These are phyloP conservation scores for Aspergillus kassunensis DNA, from an alignment of 495 filamentous ascomycete genomes.

Conservation along the genomic window DNA sequence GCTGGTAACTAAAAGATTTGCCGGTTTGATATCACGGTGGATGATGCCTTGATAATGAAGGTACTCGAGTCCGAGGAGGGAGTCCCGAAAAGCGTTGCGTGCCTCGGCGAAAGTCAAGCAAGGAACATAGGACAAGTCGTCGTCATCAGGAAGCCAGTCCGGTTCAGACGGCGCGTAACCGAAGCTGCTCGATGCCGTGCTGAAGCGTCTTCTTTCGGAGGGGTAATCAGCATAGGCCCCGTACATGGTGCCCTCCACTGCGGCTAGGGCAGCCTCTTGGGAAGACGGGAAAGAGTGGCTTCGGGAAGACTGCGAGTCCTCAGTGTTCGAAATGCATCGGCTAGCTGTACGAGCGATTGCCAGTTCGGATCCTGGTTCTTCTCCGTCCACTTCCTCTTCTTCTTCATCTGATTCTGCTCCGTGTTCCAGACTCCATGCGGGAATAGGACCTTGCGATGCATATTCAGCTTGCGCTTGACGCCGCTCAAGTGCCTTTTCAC, in stretches of 20 bases:
- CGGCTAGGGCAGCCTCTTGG: slow-evolving; percentile 48
- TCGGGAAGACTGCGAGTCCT: slow-evolving; percentile 36
- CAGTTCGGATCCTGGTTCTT: slow-evolving; percentile 31
- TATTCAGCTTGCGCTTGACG: slow-evolving; percentile 47
- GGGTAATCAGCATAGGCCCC: slow-evolving; percentile 60
- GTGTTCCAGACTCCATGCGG: slow-evolving; percentile 76
- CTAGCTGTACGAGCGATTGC: slow-evolving; percentile 32
- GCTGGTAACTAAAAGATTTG: slow-evolving; percentile 87
- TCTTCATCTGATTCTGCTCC: slow-evolving; percentile 63
- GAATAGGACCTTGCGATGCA: slow-evolving; percentile 41
- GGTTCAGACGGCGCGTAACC: slow-evolving; percentile 56
- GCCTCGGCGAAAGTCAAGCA: slow-evolving; percentile 82
- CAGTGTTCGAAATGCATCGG: slow-evolving; percentile 26
- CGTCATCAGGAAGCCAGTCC: slow-evolving; percentile 51
- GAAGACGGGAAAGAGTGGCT: slow-evolving; percentile 43
- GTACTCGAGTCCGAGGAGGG: slow-evolving; percentile 90
- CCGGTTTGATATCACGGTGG: slow-evolving; percentile 97
- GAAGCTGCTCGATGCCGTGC: slow-evolving; percentile 45
- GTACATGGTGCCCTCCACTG: slow-evolving; percentile 67
- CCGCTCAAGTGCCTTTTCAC: slow-evolving; percentile 53
- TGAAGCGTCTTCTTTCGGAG: slow-evolving; percentile 44
- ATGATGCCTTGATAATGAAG: slow-evolving; percentile 96
- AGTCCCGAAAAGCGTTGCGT: slow-evolving; percentile 86
- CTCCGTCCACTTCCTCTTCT: slow-evolving; percentile 61
- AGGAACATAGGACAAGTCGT: slow-evolving; percentile 85